Percentiles rank a stretch among this genome's conserved stretches.
Conservation (phyloP, 495 filamentous ascomycete species). For the Talaromyces borbonicus region DNA sequence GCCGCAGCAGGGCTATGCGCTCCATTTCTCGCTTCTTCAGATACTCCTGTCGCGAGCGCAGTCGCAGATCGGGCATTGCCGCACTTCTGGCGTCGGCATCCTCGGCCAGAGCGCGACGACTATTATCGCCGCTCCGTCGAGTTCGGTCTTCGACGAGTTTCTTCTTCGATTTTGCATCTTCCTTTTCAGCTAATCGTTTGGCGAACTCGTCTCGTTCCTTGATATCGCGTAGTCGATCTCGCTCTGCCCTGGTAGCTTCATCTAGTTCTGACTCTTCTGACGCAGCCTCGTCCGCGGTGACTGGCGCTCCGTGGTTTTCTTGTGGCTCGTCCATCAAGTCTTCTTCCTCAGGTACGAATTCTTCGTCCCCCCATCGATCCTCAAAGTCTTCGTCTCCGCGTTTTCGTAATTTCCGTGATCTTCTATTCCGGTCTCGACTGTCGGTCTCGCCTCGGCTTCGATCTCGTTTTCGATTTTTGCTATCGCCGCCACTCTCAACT, state of each 20-base stretch:
- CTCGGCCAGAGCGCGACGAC: slow-evolving; percentile 53
- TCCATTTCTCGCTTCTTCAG: slow-evolving; percentile 86
- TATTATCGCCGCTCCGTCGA: slow-evolving; percentile 46
- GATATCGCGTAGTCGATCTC: slow-evolving; percentile 51
- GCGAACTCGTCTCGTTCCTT: slow-evolving; percentile 68
- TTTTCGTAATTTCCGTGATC: slow-evolving; percentile 43
- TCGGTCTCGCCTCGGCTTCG: slow-evolving; percentile 31
- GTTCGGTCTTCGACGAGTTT: slow-evolving; percentile 63
- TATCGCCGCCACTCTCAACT: slow-evolving; percentile 14
- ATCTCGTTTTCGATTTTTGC: slow-evolving; percentile 28
- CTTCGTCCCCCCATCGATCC: slow-evolving; percentile 74
- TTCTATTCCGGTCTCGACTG: slow-evolving; percentile 35
- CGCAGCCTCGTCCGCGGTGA: slow-evolving; percentile 34
- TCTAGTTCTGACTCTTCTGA: slow-evolving; percentile 46
- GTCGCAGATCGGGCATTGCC: slow-evolving; percentile 64
- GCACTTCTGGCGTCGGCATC: slow-evolving; percentile 50
- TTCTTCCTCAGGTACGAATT: slow-evolving; percentile 31
- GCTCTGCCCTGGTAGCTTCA: slow-evolving; percentile 46
- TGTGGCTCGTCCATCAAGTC: slow-evolving; percentile 32
- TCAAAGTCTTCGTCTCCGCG: slow-evolving; percentile 51
- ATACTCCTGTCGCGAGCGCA: slow-evolving; percentile 85
- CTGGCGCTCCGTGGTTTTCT: no score
- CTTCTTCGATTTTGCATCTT: slow-evolving; percentile 63
- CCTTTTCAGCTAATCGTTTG: slow-evolving; percentile 58
- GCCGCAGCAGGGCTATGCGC: slow-evolving; percentile 70